These are phyloP conservation scores for Cryphonectria naterciae DNA, from an alignment of 2,329 filamentous ascomycete genomes.

Conservation along the genomic window DNA sequence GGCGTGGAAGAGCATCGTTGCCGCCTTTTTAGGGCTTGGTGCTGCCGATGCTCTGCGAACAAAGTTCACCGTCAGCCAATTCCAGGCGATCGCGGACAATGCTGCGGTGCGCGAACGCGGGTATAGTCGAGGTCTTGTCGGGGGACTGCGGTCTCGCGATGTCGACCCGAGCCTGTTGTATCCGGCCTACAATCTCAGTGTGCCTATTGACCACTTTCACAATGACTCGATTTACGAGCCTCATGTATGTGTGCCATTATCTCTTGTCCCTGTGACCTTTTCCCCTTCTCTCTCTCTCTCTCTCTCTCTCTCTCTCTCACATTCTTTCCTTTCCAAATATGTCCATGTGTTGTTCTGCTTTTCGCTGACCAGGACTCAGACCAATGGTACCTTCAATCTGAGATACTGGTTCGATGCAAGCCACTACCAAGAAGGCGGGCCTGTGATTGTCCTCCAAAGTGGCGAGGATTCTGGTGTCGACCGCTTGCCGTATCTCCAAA, in stretches of 20 bases:
- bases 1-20: constrained; percentile 15
- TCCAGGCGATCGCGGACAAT: constrained; percentile 2
- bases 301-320: background rate
- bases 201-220: constrained; percentile 79
- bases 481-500: constrained; percentile 72
- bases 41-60: constrained; percentile 22
- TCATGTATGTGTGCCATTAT: constrained; percentile 48
- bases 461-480: constrained; percentile 70
- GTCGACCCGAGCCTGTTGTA: constrained; percentile 35
- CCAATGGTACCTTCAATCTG: constrained; percentile 67
- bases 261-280: background rate
- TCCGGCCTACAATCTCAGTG: constrained; percentile 46
- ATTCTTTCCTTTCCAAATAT: background rate
- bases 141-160: constrained; percentile 3
- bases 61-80: constrained; percentile 22
- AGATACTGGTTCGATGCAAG: constrained; percentile 84
- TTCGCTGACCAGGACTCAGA: constrained; percentile 33
- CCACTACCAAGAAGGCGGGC: constrained; percentile 76
- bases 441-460: constrained; percentile 75
- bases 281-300: too few relatives aligned
- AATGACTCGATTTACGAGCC: constrained; percentile 79
- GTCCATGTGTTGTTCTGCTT: background rate
- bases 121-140: constrained; percentile 5
- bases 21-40: constrained; percentile 15
- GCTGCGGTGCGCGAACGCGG: constrained; percentile 13